phyloP scores from a whole-genome alignment of 2,329 filamentous ascomycete species.

The Apiospora kogelbergensis region DNA sequence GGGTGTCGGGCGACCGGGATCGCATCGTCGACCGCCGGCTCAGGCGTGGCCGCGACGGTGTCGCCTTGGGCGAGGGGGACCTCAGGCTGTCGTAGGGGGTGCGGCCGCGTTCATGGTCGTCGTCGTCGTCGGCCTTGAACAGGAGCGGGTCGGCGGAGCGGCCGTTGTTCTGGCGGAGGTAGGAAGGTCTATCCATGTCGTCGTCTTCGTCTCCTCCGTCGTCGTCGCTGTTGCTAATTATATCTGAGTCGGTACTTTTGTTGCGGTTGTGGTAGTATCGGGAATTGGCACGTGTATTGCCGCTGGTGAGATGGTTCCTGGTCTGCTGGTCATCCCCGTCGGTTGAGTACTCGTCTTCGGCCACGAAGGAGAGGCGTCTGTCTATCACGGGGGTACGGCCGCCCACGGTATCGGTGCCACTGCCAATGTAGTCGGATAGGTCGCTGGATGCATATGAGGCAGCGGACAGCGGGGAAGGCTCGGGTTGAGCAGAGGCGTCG shows the following conservation, averaged over 20 bases:
- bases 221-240: slow-evolving; percentile 22
- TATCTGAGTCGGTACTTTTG: slow-evolving; percentile 22
- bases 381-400: slow-evolving; percentile 25
- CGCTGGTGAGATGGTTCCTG: background rate
- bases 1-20: slow-evolving; percentile 71
- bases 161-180: slow-evolving; percentile 46
- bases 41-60: slow-evolving; percentile 39
- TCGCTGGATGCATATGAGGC: slow-evolving; percentile 25
- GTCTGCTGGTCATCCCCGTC: slow-evolving; percentile 12
- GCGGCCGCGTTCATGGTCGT: slow-evolving; percentile 26
- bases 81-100: slow-evolving; percentile 25
- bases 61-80: slow-evolving; percentile 25
- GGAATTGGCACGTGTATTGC: slow-evolving; percentile 1
- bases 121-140: slow-evolving; percentile 33
- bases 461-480: slow-evolving; percentile 23
- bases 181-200: slow-evolving; percentile 39
- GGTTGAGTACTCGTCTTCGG: slow-evolving; percentile 21
- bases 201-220: slow-evolving; percentile 37
- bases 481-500: slow-evolving; percentile 11
- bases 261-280: background rate
- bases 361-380: slow-evolving; percentile 20
- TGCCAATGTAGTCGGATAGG: slow-evolving; percentile 28
- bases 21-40: slow-evolving; percentile 68
- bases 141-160: slow-evolving; percentile 45
- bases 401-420: slow-evolving; percentile 26